These are phyloP conservation scores for Cutaneotrichosporon sp. DNA, from an alignment of 1,284 basidiomycete species.

Conservation along the genomic window DNA sequence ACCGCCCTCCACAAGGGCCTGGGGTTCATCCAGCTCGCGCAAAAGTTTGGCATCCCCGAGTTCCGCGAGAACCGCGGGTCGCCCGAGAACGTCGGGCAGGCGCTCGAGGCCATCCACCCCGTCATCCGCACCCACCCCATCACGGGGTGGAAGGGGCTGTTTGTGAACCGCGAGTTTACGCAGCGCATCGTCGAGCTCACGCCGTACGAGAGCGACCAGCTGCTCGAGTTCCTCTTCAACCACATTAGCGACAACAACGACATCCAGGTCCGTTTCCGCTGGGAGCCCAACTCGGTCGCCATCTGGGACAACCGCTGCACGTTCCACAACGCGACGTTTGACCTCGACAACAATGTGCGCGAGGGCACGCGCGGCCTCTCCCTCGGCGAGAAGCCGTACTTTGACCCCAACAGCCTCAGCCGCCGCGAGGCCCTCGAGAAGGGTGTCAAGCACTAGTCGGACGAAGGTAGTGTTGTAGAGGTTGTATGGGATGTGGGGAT, in stretches of 20 bases:
- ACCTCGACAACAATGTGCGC: conserved; percentile 57
- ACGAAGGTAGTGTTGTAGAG: background rate
- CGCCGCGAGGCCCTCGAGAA: conserved; percentile 26
- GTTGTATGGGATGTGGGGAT: too few relatives aligned
- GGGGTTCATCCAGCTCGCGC: conserved; percentile 57
- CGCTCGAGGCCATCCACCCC: conserved; percentile 61
- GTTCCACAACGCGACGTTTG: conserved; percentile 59
- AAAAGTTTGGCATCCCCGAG: conserved; percentile 6
- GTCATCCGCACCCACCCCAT: conserved; percentile 57
- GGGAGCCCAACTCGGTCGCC: conserved; percentile 48
- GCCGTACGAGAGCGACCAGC: conserved; percentile 59
- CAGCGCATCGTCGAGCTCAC: conserved; percentile 62
- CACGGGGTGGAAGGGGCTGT: conserved; percentile 65
- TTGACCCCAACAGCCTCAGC: conserved; percentile 39
- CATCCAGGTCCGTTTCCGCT: conserved; percentile 61
- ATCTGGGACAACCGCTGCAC: conserved; percentile 52
- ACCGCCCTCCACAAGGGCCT: conserved; percentile 62
- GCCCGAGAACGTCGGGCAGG: conserved; percentile 61
- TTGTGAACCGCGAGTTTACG: conserved; percentile 64
- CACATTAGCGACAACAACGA: conserved; percentile 60
- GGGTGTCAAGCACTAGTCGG: background rate
- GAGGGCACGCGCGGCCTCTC: conserved; percentile 64
- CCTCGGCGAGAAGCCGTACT: conserved; percentile 66
- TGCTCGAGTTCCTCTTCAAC: conserved; percentile 25
- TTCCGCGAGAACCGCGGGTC: conserved; percentile 48